Base-by-base conservation (phyloP, 208 protist species). In the Crithidia expoeki region DNA sequence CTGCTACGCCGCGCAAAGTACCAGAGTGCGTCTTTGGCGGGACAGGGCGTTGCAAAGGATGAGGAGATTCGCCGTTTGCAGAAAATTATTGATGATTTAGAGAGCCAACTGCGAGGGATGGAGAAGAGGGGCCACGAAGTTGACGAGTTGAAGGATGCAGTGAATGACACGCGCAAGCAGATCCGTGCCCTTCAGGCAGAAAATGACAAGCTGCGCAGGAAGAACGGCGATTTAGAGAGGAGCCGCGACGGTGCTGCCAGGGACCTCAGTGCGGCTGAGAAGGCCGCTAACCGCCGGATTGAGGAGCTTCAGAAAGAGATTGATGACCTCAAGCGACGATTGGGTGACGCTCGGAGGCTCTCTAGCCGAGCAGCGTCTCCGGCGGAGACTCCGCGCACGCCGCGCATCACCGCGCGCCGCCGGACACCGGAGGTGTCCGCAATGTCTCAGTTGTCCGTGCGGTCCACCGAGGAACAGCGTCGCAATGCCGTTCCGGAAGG, bases 401-500 rank as follows among this genome's bases (percentile, higher is more conserved):
- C 79, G 67, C 36, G 63, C 11, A 51, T 56, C 34, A 61, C 46
- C 55, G 52, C 73, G 30, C 74, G 58, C n/a, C 68, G 47, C 30
- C 59, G 74, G 33, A 74, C 68, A 17, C 74, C 68, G 36, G 68
- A 74, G 30, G 59, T 51, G 16, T 42, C 40, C 40, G 36, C 72
- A 23, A 74, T 84, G 66, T 89, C 76, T 25, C 77, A 79, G 65
- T 70, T 85, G 6, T 88, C 89, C 23, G 64, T 86, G 44, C 72
- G 69, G 16, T 72, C 79, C 1, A 74, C 59, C 27, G 84, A 91
- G 28, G 85, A 92, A 57, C 77, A 74, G 59, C 80, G 68, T 44
- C 81, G 86, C 57, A 92, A 66, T 53, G 81, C 78, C 52, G 72
- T 92, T 55, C 86, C 88, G 32, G 83, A 88, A 66, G 90, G 90